Evolutionary conservation across 805 yeast genomes (phyloP).

Genomic region (Aciculoconidium aculeatum): DNA sequence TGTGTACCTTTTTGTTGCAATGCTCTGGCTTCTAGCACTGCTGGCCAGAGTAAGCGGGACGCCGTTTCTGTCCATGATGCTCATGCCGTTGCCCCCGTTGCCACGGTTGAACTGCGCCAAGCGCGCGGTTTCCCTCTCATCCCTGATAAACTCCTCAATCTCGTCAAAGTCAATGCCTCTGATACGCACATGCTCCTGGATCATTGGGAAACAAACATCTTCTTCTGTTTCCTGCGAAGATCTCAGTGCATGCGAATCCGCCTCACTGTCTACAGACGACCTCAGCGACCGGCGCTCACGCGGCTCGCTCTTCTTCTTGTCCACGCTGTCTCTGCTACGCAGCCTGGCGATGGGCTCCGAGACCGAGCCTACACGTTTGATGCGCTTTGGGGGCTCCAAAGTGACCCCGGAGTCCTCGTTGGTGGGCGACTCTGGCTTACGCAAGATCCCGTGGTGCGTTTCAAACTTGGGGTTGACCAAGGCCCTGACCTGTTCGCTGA

Average conservation of each 20-base stretch:
- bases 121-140: slow-evolving; percentile 45
- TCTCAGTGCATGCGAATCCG: slow-evolving; percentile 67
- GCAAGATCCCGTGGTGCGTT: slow-evolving; percentile 2
- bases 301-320: slow-evolving; percentile 10
- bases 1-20: too few relatives aligned
- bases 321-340: slow-evolving; percentile 9
- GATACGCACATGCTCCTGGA: slow-evolving; percentile 50
- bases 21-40: too few relatives aligned
- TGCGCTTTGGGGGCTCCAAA: too few relatives aligned
- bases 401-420: too few relatives aligned
- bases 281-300: slow-evolving; percentile 29
- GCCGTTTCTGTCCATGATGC: too few relatives aligned
- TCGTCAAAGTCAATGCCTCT: slow-evolving; percentile 90
- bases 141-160: slow-evolving; percentile 72
- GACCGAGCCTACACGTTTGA: slow-evolving; percentile 3
- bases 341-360: slow-evolving; percentile 5
- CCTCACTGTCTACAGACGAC: slow-evolving; percentile 52
- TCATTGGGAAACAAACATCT: slow-evolving; percentile 95
- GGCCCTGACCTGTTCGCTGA: slow-evolving; percentile 24
- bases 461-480: slow-evolving; percentile 28
- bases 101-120: slow-evolving; percentile 11
- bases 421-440: too few relatives aligned
- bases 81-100: neutral
- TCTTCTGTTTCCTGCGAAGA: slow-evolving; percentile 90
- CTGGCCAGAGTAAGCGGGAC: too few relatives aligned